phyloP scores from a whole-genome alignment of 2,329 filamentous ascomycete species.

The Scedosporium boydii region DNA sequence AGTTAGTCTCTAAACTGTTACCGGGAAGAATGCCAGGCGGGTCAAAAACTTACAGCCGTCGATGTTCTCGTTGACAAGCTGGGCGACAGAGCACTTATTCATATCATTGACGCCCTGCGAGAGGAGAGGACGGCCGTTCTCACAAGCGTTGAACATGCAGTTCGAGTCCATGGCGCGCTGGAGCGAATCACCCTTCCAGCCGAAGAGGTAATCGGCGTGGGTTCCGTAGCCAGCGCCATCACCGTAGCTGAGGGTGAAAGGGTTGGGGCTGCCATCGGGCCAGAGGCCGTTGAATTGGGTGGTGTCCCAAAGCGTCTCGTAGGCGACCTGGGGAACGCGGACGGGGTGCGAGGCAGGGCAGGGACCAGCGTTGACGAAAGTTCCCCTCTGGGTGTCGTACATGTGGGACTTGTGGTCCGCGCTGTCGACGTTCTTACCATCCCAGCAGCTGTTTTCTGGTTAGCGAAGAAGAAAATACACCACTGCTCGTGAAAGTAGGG shows the following conservation, averaged over 20 bases:
- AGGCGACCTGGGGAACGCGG: constrained; percentile 28
- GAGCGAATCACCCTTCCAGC: constrained; percentile 24
- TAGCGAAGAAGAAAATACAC: constrained; percentile 31
- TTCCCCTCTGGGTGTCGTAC: constrained; percentile 20
- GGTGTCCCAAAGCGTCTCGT: constrained; percentile 31
- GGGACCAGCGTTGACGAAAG: constrained; percentile 18
- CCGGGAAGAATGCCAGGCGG: no score
- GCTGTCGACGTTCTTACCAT: constrained; percentile 46
- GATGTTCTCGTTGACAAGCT: constrained; percentile 37
- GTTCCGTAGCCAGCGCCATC: constrained; percentile 24
- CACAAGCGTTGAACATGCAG: constrained; percentile 49
- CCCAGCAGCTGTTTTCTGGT: constrained; percentile 42
- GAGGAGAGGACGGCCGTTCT: constrained; percentile 11
- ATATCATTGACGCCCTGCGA: constrained; percentile 2
- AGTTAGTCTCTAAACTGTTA: not conserved
- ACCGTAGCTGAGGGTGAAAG: constrained; percentile 19
- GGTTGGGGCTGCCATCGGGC: constrained; percentile 18
- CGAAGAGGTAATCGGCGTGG: constrained; percentile 30
- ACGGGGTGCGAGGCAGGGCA: constrained; percentile 28
- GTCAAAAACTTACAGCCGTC: constrained; percentile 27
- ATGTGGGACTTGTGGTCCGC: constrained; percentile 44
- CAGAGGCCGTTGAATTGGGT: constrained; percentile 23
- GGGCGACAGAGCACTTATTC: constrained; percentile 13
- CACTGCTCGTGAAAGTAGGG: no score
- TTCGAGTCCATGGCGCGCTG: constrained; percentile 17